These are phyloP conservation scores for Periconia sp. DNA, from an alignment of 2,329 filamentous ascomycete genomes.

Conservation along the genomic window DNA sequence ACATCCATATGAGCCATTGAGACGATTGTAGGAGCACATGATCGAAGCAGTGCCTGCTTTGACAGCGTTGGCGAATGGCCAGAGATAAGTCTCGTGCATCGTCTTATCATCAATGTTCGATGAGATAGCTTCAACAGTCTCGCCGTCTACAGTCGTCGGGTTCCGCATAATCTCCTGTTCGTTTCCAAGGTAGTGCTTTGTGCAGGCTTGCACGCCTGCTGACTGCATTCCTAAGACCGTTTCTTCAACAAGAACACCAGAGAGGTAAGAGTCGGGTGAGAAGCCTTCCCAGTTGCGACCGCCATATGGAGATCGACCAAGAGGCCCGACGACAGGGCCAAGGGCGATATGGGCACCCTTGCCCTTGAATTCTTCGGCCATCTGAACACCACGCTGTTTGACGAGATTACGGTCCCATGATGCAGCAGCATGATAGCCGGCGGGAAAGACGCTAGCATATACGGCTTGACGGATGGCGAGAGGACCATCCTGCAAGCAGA, in stretches of 20 bases:
- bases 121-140: conserved; percentile 61
- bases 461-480: conserved; percentile 38
- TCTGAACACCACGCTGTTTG: conserved; percentile 36
- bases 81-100: conserved; percentile 69
- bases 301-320: conserved; percentile 46
- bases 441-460: conserved; percentile 45
- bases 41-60: conserved; percentile 62
- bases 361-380: conserved; percentile 39
- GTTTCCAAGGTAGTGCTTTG: conserved; percentile 64
- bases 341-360: conserved; percentile 51
- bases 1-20: conserved; percentile 41
- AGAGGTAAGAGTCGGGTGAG: conserved; percentile 50
- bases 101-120: conserved; percentile 68
- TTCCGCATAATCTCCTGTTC: conserved; percentile 62
- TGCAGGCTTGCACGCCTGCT: conserved; percentile 49
- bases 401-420: conserved; percentile 48
- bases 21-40: conserved; percentile 62
- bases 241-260: conserved; percentile 45
- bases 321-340: conserved; percentile 57
- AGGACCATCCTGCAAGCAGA: conserved; percentile 50
- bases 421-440: conserved; percentile 45
- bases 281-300: conserved; percentile 56
- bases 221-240: conserved; percentile 48
- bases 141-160: conserved; percentile 40
- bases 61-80: conserved; percentile 68